Evolutionary conservation across 805 yeast genomes (phyloP).

Genomic region (Geotrichum ghanense): DNA sequence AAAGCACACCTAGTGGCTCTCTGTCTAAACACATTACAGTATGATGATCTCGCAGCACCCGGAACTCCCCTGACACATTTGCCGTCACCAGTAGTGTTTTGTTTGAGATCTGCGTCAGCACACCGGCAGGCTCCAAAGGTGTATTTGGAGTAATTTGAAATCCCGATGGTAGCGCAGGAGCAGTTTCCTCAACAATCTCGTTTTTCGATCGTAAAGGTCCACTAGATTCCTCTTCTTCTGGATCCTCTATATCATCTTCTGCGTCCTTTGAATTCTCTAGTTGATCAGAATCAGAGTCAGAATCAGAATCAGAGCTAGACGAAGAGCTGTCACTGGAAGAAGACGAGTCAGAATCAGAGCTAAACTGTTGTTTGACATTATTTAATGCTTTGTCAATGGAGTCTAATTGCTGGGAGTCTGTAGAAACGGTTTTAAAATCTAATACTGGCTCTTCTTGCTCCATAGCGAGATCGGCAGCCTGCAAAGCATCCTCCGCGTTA

Average conservation of each 20-base stretch:
- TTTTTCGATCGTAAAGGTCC: slow-evolving; percentile 74
- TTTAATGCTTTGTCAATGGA: slow-evolving; percentile 4
- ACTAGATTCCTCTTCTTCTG: slow-evolving; percentile 12
- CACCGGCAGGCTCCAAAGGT: slow-evolving; percentile 64
- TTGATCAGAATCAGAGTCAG: slow-evolving; percentile 17
- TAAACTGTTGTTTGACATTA: slow-evolving; percentile 4
- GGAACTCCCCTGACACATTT: slow-evolving; percentile 65
- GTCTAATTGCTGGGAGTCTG: background rate
- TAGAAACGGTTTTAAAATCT: background rate
- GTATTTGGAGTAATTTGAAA: slow-evolving; percentile 48
- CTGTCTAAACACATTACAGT: slow-evolving; percentile 71
- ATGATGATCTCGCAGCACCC: slow-evolving; percentile 62
- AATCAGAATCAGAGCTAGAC: slow-evolving; percentile 18
- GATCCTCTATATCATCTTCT: slow-evolving; percentile 5
- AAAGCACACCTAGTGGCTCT: slow-evolving; percentile 60
- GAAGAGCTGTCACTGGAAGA: slow-evolving; percentile 13
- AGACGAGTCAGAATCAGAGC: slow-evolving; percentile 14
- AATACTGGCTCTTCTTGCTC: background rate
- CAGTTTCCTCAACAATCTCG: slow-evolving; percentile 58
- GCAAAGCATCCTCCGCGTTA: no score
- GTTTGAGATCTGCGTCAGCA: slow-evolving; percentile 57
- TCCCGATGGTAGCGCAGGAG: slow-evolving; percentile 57
- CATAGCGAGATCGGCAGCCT: no score
- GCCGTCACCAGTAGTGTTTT: slow-evolving; percentile 64
- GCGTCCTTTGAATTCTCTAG: slow-evolving; percentile 6